These are phyloP conservation scores for Neofusicoccum sp. DNA, from an alignment of 2,329 filamentous ascomycete species.

Conservation along the genomic window DNA sequence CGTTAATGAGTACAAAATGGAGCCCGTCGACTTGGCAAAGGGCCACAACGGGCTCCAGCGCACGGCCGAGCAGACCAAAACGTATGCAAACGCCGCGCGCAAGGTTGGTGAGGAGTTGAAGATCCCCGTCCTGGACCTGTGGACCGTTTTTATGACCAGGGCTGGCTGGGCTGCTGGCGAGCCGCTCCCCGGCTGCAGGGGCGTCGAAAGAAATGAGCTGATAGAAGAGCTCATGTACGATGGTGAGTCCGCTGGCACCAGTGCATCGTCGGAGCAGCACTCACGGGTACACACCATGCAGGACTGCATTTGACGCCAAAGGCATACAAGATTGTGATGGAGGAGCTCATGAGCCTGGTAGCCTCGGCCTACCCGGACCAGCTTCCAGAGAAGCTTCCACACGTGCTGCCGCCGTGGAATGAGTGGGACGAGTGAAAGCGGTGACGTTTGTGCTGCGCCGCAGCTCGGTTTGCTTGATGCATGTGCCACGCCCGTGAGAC, in stretches of 20 bases:
- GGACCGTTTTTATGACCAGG: slow-evolving; percentile 71
- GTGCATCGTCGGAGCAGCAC: not conserved
- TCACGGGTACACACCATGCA: slow-evolving; percentile 22
- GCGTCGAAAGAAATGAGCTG: slow-evolving; percentile 57
- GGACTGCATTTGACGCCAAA: slow-evolving; percentile 58
- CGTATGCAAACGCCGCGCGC: slow-evolving; percentile 65
- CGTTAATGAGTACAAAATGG: slow-evolving; percentile 70
- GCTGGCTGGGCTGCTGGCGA: slow-evolving; percentile 51
- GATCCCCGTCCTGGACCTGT: slow-evolving; percentile 73
- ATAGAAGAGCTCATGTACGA: slow-evolving; percentile 55
- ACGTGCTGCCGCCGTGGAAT: slow-evolving; percentile 56
- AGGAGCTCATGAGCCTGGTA: slow-evolving; percentile 54
- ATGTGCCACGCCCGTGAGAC: not conserved
- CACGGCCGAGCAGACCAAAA: slow-evolving; percentile 61
- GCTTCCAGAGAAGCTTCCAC: slow-evolving; percentile 50
- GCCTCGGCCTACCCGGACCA: slow-evolving; percentile 54
- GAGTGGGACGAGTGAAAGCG: slow-evolving; percentile 35
- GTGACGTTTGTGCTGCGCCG: not conserved
- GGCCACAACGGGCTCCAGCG: slow-evolving; percentile 40
- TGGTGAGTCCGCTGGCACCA: slow-evolving; percentile 42
- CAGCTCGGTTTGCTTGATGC: not conserved
- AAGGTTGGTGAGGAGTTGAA: slow-evolving; percentile 57
- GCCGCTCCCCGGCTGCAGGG: slow-evolving; percentile 55
- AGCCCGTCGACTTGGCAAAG: slow-evolving; percentile 46
- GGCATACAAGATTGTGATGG: slow-evolving; percentile 57